Evolutionary conservation across 176 grass and related monocot genomes (phyloP), one percentile per base, ranked within the genome.

Genomic region (Oryza coarctata): DNA sequence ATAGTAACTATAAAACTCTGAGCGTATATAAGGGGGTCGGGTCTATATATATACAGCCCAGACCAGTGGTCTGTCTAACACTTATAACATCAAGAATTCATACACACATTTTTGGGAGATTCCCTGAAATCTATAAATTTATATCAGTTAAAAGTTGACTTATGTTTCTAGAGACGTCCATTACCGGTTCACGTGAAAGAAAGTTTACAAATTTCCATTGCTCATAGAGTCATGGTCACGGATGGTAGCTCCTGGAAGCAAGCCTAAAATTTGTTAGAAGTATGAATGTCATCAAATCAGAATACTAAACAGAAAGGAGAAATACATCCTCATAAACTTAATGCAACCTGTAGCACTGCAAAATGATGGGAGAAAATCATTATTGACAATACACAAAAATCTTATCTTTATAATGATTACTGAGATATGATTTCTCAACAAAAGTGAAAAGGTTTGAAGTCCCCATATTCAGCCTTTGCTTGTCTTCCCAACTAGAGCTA

Each of bases 371-470:
- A 1, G 10, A 12, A 34, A 36, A 66, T 88, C 86, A 79, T 78
- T 29, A 30, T 7, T 28, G 74, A 74, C 68, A 35, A 75, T 68
- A 15, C 49, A 55, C 45, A 63, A 84, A 31, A 47, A 62, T 70
- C 78, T 80, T 33, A 61, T 41, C 80, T 62, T 88, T 79, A 74
- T 68, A 74, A 88, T 88, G 29, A 69, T 50, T 65, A 31, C 12
- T 40, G 12, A 61, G 62, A 76, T 70, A 80, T 70, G 76, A 52
- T 80, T 69, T 64, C 31, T 18, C 70, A 89, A 75, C 70, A 70
- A 63, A 75, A 80, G 76, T 84, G 63, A 75, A 80, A 80, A 88
- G 2, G 2, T 63, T 62, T 88, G 12, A 12, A 29, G 7, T 9
- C 68, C 74, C 14, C 13, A 55, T 29, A 35, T 68, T 47, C 63